These are phyloP conservation scores for Lentinula novae-zelandiae DNA, from an alignment of 1,284 basidiomycete genomes.

Conservation along the genomic window DNA sequence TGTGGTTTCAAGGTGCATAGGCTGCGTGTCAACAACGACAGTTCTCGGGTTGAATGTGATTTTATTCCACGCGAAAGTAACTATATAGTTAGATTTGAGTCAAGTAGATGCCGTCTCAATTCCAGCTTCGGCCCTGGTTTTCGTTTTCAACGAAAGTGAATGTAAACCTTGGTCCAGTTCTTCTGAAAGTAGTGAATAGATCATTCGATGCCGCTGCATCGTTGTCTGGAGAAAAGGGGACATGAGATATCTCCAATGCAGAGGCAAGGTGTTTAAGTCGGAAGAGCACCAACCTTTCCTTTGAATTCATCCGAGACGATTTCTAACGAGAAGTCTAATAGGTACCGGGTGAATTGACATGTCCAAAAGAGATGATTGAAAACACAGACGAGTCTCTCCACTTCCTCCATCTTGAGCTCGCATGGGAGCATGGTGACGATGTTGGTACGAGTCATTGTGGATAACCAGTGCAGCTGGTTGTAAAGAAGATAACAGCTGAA, in stretches of 20 bases:
- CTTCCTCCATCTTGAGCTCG: constrained; percentile 55
- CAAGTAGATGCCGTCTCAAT: not conserved
- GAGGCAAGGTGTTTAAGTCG: constrained; percentile 1
- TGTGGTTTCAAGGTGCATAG: constrained; percentile 1
- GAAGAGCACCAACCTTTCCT: constrained; percentile 53
- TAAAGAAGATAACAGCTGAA: constrained; percentile 54
- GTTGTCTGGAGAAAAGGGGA: constrained; percentile 42
- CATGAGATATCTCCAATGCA: not conserved
- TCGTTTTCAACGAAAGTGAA: constrained; percentile 72
- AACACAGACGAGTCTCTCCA: constrained; percentile 65
- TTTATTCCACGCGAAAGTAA: not conserved
- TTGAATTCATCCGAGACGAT: constrained; percentile 68
- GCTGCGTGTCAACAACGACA: not conserved
- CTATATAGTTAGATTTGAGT: not conserved
- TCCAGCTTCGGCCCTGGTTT: constrained; percentile 51
- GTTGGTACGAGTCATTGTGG: constrained; percentile 74
- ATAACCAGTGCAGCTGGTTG: constrained; percentile 57
- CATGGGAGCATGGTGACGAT: constrained; percentile 77
- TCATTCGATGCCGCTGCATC: constrained; percentile 75
- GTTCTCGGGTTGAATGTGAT: not conserved
- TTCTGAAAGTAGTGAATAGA: constrained; percentile 64
- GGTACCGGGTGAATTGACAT: constrained; percentile 11
- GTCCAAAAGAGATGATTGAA: constrained; percentile 8
- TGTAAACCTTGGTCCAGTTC: constrained; percentile 70
- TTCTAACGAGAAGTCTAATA: constrained; percentile 70